Conservation (phyloP, 2,329 filamentous ascomycete genomes). For the Didymella arachidicola region DNA sequence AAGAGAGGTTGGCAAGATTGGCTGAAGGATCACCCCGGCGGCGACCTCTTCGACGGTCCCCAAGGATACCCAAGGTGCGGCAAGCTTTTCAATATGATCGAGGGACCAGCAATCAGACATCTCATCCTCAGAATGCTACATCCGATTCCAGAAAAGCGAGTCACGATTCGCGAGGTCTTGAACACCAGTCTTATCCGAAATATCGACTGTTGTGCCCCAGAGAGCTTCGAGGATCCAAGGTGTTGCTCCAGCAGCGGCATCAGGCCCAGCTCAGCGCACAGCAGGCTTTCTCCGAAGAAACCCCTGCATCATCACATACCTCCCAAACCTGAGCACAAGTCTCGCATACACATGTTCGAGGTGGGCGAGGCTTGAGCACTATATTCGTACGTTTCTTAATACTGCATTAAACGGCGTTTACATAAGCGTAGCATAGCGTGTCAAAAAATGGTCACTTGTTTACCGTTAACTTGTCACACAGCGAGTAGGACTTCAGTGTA, state of each 20-base stretch:
- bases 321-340: slow-evolving; percentile 49
- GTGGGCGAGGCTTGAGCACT: slow-evolving; percentile 42
- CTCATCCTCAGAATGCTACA: slow-evolving; percentile 84
- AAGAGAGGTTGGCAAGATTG: slow-evolving; percentile 74
- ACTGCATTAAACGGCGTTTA: slow-evolving; percentile 22
- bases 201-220: slow-evolving; percentile 80
- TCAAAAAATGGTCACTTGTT: slow-evolving; percentile 10
- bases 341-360: slow-evolving; percentile 51
- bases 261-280: slow-evolving; percentile 38
- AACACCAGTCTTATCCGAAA: slow-evolving; percentile 75
- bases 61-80: slow-evolving; percentile 70
- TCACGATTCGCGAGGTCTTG: slow-evolving; percentile 72
- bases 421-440: slow-evolving; percentile 20
- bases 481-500: neutral
- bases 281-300: slow-evolving; percentile 52
- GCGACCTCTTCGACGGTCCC: slow-evolving; percentile 60
- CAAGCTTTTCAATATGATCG: slow-evolving; percentile 72
- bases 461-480: neutral
- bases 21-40: slow-evolving; percentile 63
- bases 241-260: slow-evolving; percentile 69
- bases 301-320: slow-evolving; percentile 55
- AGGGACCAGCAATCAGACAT: slow-evolving; percentile 69
- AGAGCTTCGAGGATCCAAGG: slow-evolving; percentile 71
- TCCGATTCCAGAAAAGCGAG: slow-evolving; percentile 74
- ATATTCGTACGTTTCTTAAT: neutral